Percentiles rank a stretch among this genome's conserved stretches.
phyloP scores from a whole-genome alignment of 1,284 basidiomycete species.

The Cryptococcus maquisensis region DNA sequence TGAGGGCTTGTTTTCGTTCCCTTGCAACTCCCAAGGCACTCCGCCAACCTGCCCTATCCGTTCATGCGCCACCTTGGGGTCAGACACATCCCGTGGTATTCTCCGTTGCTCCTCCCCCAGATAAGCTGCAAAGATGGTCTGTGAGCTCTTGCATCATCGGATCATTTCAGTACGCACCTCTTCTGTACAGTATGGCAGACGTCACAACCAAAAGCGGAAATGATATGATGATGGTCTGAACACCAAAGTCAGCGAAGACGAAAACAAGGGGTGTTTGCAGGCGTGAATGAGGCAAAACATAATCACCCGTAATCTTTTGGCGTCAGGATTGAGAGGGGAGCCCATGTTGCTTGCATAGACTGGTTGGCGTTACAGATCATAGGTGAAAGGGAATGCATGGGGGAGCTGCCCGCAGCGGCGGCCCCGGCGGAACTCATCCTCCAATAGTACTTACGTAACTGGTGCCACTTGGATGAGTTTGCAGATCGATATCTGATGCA shows the following conservation, averaged over 20 bases:
- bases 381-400: no score
- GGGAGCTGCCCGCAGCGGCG: no score
- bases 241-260: neutral
- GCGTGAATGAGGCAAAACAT: neutral
- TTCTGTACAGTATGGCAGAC: conserved; percentile 42
- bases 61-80: conserved; percentile 14
- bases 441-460: no score
- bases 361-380: neutral
- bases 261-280: neutral
- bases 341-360: neutral
- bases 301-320: conserved; percentile 38
- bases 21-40: conserved; percentile 30
- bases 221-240: conserved; percentile 43
- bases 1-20: conserved; percentile 1
- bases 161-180: conserved; percentile 27
- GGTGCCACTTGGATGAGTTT: no score
- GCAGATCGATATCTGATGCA: no score
- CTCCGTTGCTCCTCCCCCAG: conserved; percentile 43
- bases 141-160: neutral
- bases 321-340: conserved; percentile 13
- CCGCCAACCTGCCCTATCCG: conserved; percentile 24
- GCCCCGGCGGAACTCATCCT: no score
- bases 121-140: conserved; percentile 20
- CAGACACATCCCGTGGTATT: conserved; percentile 24
- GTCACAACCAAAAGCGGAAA: conserved; percentile 45